Conservation (phyloP, 192 early-diverging fungal genomes). For the Gaertneriomyces sp. region DNA sequence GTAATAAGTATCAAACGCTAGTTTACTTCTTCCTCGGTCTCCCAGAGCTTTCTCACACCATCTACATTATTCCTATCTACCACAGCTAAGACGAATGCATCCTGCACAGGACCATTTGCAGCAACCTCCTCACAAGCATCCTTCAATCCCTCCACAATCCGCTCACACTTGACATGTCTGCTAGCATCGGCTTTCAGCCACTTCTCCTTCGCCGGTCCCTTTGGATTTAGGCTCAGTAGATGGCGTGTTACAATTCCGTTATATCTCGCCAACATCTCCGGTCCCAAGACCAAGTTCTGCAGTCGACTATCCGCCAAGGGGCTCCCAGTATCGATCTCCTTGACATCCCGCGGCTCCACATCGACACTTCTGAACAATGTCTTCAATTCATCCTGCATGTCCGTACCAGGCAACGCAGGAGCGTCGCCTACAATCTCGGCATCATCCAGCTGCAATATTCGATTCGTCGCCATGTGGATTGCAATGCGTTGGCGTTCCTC, state of each 20-base stretch:
- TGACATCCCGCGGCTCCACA: conserved; percentile 6
- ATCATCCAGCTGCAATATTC: not conserved
- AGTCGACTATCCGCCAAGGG: conserved; percentile 14
- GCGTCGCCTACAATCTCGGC: not conserved
- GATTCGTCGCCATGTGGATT: conserved; percentile 4
- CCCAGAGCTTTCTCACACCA: conserved; percentile 21
- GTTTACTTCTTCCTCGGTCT: not conserved
- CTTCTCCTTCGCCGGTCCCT: conserved; percentile 5
- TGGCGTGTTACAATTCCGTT: conserved; percentile 11
- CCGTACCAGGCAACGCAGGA: not conserved
- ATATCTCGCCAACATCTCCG: conserved; percentile 13
- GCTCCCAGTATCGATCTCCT: conserved; percentile 4
- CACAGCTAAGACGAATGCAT: conserved; percentile 16
- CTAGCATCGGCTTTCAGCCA: conserved; percentile 9
- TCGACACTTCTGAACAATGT: conserved; percentile 14
- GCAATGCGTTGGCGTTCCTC: conserved; percentile 20
- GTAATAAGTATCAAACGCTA: not conserved
- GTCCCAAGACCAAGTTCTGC: conserved; percentile 23
- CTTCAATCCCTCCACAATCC: conserved; percentile 17
- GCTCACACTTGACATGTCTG: conserved; percentile 17
- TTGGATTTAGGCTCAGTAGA: not conserved
- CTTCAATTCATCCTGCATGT: conserved; percentile 6
- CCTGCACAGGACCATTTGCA: not conserved
- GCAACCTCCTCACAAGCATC: conserved; percentile 19
- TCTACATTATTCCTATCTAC: conserved; percentile 27